These are phyloP conservation scores for Teunomyces aglyptinius DNA, from an alignment of 805 yeast genomes.

Conservation along the genomic window DNA sequence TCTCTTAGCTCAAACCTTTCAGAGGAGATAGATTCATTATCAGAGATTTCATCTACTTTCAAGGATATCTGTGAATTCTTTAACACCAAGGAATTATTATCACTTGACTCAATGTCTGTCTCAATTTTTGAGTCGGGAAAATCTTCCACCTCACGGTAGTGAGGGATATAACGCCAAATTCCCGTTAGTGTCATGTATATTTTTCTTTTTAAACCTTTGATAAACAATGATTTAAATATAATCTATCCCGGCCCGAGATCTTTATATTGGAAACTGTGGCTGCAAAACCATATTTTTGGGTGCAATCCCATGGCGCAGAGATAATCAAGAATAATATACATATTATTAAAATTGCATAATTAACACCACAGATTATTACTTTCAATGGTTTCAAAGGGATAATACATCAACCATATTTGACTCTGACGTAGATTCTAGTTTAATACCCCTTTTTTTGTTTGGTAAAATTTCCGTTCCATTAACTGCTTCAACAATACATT, in stretches of 20 bases:
- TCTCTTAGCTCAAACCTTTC: slow-evolving; percentile 41
- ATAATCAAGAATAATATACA: neutral
- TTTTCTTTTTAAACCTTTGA: neutral
- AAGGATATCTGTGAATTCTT: neutral
- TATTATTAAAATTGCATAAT: neutral
- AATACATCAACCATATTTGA: neutral
- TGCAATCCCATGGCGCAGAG: neutral
- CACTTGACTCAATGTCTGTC: neutral
- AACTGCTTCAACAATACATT: too few species aligned
- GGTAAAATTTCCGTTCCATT: too few species aligned
- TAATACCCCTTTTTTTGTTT: too few species aligned
- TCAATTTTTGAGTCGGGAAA: neutral
- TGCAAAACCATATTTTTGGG: neutral
- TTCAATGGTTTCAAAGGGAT: neutral
- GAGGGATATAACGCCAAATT: neutral
- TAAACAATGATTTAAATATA: neutral
- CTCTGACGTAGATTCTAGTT: too few species aligned
- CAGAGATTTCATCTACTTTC: neutral
- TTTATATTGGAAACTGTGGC: neutral
- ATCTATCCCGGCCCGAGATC: too few species aligned
- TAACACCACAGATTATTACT: neutral
- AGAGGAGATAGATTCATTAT: neutral
- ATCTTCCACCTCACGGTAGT: slow-evolving; percentile 4
- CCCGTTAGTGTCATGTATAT: neutral
- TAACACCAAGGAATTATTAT: neutral